Percentiles rank a stretch among this genome's conserved stretches.
Conservation (phyloP, 75 land plant genomes). For the Pinus albicaulis region DNA sequence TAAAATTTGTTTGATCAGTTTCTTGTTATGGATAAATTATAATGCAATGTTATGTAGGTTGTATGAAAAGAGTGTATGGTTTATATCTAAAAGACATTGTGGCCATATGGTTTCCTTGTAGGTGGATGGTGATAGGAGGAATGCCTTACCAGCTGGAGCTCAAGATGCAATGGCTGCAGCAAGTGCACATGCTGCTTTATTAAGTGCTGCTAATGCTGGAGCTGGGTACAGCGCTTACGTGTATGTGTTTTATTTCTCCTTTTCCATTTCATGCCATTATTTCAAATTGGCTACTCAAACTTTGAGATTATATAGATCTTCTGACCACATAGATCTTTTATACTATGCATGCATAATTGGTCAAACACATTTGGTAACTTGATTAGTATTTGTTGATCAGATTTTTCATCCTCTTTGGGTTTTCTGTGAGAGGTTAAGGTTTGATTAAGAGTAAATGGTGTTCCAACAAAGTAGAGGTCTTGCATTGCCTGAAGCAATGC, state of each 20-base stretch:
- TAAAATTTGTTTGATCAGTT: background rate
- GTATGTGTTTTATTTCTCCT: constrained; percentile 31
- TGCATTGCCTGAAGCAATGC: no score
- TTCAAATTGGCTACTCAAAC: background rate
- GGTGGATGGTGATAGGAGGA: constrained; percentile 65
- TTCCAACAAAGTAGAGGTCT: background rate
- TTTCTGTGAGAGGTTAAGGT: background rate
- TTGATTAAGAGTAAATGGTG: background rate
- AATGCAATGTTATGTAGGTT: background rate
- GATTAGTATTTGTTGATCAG: background rate
- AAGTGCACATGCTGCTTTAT: constrained; percentile 50
- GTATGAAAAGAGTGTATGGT: background rate
- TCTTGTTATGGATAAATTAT: background rate
- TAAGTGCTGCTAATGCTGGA: constrained; percentile 69
- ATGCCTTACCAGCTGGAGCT: constrained; percentile 32
- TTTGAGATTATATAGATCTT: background rate
- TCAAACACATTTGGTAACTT: background rate
- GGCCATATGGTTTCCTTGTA: constrained; percentile 18
- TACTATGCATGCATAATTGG: no score
- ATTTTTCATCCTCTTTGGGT: background rate
- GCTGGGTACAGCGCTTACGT: constrained; percentile 76
- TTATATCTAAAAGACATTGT: background rate
- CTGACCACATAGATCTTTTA: background rate
- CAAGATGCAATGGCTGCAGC: constrained; percentile 33
- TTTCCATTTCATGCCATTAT: background rate